phyloP scores from a whole-genome alignment of 2,329 filamentous ascomycete species.

The Hymenoscyphus repandus region DNA sequence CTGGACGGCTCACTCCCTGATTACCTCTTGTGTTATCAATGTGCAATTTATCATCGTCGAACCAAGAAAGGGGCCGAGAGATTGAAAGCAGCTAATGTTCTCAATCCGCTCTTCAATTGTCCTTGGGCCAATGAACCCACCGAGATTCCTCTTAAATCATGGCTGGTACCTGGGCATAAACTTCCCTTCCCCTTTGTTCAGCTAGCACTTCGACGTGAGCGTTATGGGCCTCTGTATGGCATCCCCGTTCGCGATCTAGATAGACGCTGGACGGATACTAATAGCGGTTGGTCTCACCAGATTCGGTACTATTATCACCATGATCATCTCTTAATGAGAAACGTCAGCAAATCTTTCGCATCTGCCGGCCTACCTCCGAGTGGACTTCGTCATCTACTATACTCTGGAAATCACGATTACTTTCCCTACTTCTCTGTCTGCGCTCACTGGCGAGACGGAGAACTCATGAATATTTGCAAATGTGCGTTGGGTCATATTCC shows the following conservation, averaged over 20 bases:
- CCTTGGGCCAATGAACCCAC: slow-evolving; percentile 46
- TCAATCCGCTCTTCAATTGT: slow-evolving; percentile 53
- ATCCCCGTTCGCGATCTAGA: slow-evolving; percentile 41
- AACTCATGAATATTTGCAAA: slow-evolving; percentile 55
- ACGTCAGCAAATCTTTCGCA: slow-evolving; percentile 49
- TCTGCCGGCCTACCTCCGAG: slow-evolving; percentile 45
- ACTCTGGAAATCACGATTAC: slow-evolving; percentile 51
- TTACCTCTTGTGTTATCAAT: slow-evolving; percentile 55
- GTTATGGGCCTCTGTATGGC: slow-evolving; percentile 43
- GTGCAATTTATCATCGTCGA: slow-evolving; percentile 49
- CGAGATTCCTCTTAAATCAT: slow-evolving; percentile 42
- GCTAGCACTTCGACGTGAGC: slow-evolving; percentile 44
- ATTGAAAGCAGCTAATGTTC: slow-evolving; percentile 45
- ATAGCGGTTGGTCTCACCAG: slow-evolving; percentile 49
- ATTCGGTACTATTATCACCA: slow-evolving; percentile 49
- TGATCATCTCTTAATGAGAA: slow-evolving; percentile 51
- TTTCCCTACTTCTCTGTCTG: slow-evolving; percentile 58
- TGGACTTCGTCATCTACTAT: slow-evolving; percentile 50
- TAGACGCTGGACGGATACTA: slow-evolving; percentile 45
- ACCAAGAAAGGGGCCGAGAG: slow-evolving; percentile 47
- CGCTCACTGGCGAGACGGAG: slow-evolving; percentile 56
- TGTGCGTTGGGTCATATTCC: slow-evolving; percentile 56
- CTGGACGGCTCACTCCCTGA: slow-evolving; percentile 47
- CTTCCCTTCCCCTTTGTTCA: slow-evolving; percentile 55
- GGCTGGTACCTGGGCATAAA: slow-evolving; percentile 48